Evolutionary conservation across 1,284 basidiomycete genomes (phyloP).

Genomic region (Pisolithus thermaeus): DNA sequence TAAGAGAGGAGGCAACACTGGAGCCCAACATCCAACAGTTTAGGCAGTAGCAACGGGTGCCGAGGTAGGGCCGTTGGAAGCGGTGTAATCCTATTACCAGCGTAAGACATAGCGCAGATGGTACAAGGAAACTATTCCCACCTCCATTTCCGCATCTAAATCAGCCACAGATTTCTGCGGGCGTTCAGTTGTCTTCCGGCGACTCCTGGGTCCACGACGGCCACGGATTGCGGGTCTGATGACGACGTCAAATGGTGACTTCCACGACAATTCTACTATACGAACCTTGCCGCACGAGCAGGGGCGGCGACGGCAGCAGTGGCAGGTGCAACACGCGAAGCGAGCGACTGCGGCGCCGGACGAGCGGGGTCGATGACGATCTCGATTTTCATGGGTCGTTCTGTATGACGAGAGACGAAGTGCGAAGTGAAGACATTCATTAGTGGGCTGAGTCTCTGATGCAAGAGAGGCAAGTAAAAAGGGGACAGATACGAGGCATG

Average conservation of each 20-base stretch:
- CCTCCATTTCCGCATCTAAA: conserved; percentile 83
- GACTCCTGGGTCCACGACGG: conserved; percentile 47
- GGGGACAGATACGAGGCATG: conserved; percentile 28
- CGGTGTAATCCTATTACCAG: conserved; percentile 57
- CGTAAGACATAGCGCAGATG: conserved; percentile 2
- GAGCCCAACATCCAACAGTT: conserved; percentile 7
- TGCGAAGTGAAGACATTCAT: conserved; percentile 39
- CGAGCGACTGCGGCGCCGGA: conserved; percentile 57
- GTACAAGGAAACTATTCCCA: conserved; percentile 26
- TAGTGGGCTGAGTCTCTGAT: conserved; percentile 57
- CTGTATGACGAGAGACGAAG: conserved; percentile 45
- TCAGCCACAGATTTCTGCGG: conserved; percentile 66
- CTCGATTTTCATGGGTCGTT: conserved; percentile 98
- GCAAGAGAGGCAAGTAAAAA: conserved; percentile 43
- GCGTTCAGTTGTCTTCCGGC: conserved; percentile 61
- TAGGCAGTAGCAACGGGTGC: conserved; percentile 32
- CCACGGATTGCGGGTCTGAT: conserved; percentile 33
- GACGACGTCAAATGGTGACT: conserved; percentile 7
- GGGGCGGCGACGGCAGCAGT: conserved; percentile 34
- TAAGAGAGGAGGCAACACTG: neutral
- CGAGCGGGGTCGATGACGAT: conserved; percentile 87
- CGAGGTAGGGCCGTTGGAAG: conserved; percentile 43
- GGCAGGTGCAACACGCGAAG: conserved; percentile 63
- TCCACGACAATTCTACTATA: conserved; percentile 9
- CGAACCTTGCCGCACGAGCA: conserved; percentile 39